Evolutionary conservation across 495 filamentous ascomycete species (phyloP).

Genomic region (Lasiosphaeria ovina): DNA sequence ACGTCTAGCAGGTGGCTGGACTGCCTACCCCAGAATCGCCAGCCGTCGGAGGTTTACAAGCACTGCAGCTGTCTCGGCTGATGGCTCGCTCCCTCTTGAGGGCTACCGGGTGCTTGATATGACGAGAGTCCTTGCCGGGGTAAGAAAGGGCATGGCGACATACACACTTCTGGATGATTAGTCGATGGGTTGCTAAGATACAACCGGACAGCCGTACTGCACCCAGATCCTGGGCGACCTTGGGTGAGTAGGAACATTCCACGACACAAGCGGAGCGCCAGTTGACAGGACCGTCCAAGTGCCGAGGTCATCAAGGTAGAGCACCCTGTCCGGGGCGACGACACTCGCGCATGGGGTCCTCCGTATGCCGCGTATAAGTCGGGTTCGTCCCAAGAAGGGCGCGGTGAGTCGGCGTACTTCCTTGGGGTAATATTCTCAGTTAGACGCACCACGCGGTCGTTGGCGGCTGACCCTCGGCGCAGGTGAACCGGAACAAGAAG

Average conservation of each 20-base stretch:
- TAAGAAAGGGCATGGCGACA: slow-evolving; percentile 46
- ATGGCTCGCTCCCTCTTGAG: slow-evolving; percentile 59
- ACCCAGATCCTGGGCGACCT: slow-evolving; percentile 96
- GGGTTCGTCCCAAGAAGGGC: slow-evolving; percentile 60
- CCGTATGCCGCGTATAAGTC: slow-evolving; percentile 77
- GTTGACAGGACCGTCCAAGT: slow-evolving; percentile 45
- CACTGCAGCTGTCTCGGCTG: slow-evolving; percentile 14
- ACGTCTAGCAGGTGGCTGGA: neutral
- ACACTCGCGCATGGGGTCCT: slow-evolving; percentile 94
- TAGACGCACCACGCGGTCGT: neutral
- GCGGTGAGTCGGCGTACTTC: slow-evolving; percentile 94
- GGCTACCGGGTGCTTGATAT: slow-evolving; percentile 91
- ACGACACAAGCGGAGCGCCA: neutral
- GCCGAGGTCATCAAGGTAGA: slow-evolving; percentile 97
- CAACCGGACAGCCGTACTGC: slow-evolving; percentile 74
- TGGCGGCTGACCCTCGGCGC: neutral
- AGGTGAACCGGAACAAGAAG: slow-evolving; percentile 97
- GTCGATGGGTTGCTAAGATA: too few relatives aligned
- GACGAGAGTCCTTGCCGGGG: slow-evolving; percentile 93
- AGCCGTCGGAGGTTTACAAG: neutral
- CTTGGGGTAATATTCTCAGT: slow-evolving; percentile 60
- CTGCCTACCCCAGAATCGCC: neutral
- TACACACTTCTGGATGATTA: neutral
- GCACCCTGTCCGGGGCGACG: slow-evolving; percentile 86
- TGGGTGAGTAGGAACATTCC: slow-evolving; percentile 57